Evolutionary conservation across 176 grass and related monocot species (phyloP).

Genomic region (Oropetium thomaeum): DNA sequence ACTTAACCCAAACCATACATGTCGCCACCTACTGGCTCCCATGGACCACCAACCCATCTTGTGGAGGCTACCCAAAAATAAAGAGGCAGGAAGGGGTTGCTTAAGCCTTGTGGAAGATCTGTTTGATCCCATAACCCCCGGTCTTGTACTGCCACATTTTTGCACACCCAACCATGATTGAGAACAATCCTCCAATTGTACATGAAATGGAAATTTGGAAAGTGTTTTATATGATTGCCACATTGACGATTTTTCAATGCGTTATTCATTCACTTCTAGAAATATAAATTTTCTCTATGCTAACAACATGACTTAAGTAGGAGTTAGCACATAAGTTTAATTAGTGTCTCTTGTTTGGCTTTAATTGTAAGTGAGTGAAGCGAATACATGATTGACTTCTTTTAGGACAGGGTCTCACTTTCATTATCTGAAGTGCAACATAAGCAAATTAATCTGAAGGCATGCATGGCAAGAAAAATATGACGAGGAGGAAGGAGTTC

Average conservation of each 20-base stretch:
- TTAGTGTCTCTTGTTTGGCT: neutral
- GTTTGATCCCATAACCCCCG: constrained; percentile 21
- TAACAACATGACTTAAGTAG: neutral
- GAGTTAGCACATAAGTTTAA: neutral
- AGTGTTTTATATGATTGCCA: neutral
- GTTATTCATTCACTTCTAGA: neutral
- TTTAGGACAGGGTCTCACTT: no score
- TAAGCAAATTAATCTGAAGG: no score
- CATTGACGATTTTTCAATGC: neutral
- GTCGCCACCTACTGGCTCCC: constrained; percentile 36
- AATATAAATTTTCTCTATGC: neutral
- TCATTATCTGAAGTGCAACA: no score
- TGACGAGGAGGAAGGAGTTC: no score
- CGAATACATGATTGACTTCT: neutral
- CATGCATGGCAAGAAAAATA: no score
- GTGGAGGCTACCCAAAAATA: constrained; percentile 42
- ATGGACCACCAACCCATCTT: constrained; percentile 30
- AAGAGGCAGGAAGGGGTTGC: constrained; percentile 32
- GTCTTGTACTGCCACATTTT: neutral
- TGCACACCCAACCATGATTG: neutral
- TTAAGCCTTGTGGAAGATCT: constrained; percentile 15
- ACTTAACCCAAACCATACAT: constrained; percentile 49
- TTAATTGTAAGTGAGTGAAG: neutral
- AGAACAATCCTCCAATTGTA: neutral
- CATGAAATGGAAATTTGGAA: neutral